These are phyloP conservation scores for Aciculosporium take DNA, from an alignment of 2,329 filamentous ascomycete species.

Conservation along the genomic window DNA sequence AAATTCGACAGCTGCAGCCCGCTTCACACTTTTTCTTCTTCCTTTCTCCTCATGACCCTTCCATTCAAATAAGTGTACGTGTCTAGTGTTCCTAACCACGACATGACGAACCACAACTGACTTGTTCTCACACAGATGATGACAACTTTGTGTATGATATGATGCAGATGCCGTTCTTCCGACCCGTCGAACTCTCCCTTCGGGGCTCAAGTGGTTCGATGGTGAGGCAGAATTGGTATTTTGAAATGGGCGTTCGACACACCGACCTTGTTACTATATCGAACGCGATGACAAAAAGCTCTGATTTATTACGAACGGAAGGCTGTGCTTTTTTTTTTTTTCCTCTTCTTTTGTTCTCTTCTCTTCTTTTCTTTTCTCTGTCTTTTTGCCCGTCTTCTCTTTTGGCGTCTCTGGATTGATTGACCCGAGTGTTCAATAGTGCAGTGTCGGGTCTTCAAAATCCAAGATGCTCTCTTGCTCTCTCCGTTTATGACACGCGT, in stretches of 20 bases:
- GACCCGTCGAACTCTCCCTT: constrained; percentile 68
- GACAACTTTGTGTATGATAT: constrained; percentile 97
- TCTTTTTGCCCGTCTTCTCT: too few relatives aligned
- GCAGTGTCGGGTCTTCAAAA: too few relatives aligned
- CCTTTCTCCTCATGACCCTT: constrained; percentile 71
- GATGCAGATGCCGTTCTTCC: constrained; percentile 56
- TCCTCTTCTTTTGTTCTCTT: neutral
- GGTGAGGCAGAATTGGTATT: constrained; percentile 49
- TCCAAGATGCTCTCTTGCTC: too few relatives aligned
- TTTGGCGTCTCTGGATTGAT: neutral
- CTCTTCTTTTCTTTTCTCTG: too few relatives aligned
- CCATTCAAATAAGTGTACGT: constrained; percentile 97
- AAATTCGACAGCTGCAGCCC: constrained; percentile 22
- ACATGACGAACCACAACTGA: constrained; percentile 17
- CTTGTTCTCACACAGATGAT: constrained; percentile 59
- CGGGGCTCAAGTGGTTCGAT: constrained; percentile 78
- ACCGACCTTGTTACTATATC: constrained; percentile 90
- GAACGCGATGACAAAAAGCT: constrained; percentile 96
- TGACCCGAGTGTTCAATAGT: too few relatives aligned
- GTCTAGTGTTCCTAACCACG: constrained; percentile 8
- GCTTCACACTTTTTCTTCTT: constrained; percentile 24
- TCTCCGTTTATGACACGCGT: too few relatives aligned
- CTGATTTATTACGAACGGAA: constrained; percentile 52
- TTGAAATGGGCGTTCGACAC: constrained; percentile 99
- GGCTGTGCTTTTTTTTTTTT: constrained; percentile 7